These are phyloP conservation scores for Jaltomata sinuosa DNA, from an alignment of 257 asterid species.

Conservation along the genomic window DNA sequence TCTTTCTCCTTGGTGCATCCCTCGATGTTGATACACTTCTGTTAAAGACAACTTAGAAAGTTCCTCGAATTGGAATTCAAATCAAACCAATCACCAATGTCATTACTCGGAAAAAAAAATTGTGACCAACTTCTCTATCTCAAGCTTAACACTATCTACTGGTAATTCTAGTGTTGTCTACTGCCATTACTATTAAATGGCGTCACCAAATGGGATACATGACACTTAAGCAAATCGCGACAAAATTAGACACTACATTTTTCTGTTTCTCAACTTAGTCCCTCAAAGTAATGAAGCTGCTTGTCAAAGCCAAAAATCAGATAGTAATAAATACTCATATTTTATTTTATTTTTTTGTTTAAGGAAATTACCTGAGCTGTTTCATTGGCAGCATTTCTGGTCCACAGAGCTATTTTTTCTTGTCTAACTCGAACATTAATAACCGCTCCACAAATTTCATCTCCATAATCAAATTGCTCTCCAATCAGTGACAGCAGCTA, in stretches of 20 bases:
- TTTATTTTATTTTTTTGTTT: not conserved
- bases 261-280: not conserved
- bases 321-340: not conserved
- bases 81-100: not conserved
- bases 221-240: not conserved
- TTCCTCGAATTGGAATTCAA: not conserved
- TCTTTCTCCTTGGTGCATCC: not conserved
- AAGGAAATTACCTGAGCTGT: constrained; percentile 68
- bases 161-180: not conserved
- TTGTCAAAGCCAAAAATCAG: not conserved
- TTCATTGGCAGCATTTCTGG: constrained; percentile 91
- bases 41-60: not conserved
- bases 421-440: constrained; percentile 63
- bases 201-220: not conserved
- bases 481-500: constrained; percentile 96
- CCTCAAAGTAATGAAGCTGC: not conserved
- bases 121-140: not conserved
- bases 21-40: not conserved
- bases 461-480: constrained; percentile 90
- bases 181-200: not conserved
- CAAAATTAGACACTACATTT: not conserved
- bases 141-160: not conserved
- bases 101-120: not conserved
- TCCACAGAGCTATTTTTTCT: constrained; percentile 81
- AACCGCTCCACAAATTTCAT: constrained; percentile 98